Conservation (phyloP, 2,329 filamentous ascomycete species). For the Amesomyces nigricolor region DNA sequence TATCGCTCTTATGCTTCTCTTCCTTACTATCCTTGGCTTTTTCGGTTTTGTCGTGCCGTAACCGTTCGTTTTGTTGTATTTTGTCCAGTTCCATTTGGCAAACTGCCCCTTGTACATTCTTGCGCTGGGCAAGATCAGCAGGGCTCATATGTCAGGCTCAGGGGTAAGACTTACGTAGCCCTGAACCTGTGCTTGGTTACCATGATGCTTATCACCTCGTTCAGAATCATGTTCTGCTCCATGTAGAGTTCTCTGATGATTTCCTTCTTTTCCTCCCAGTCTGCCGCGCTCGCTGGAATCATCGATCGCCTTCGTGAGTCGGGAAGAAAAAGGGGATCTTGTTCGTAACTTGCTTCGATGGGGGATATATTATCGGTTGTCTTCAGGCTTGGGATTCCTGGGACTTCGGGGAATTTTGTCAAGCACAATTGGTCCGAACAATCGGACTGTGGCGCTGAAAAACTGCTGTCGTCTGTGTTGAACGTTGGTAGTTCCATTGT, state of each 20-base stretch:
- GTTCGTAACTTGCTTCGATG: too few species aligned
- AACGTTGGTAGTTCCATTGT: neutral
- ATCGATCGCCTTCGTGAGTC: constrained; percentile 10
- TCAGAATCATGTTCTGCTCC: constrained; percentile 24
- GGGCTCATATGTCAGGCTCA: neutral
- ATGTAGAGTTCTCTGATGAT: constrained; percentile 25
- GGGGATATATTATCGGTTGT: neutral
- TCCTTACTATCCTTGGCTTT: constrained; percentile 1
- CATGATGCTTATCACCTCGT: constrained; percentile 27
- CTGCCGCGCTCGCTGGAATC: constrained; percentile 19
- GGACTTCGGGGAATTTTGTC: too few species aligned
- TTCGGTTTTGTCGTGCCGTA: constrained; percentile 6
- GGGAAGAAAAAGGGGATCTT: neutral
- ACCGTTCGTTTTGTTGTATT: constrained; percentile 26
- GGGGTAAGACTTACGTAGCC: constrained; percentile 20
- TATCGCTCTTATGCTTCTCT: neutral
- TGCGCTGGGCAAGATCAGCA: constrained; percentile 12
- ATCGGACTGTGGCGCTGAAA: neutral
- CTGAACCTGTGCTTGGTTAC: constrained; percentile 23
- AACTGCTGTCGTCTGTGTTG: neutral
- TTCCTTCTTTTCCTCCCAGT: constrained; percentile 25
- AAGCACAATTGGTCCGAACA: neutral
- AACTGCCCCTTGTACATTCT: constrained; percentile 30
- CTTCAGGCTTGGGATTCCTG: neutral
- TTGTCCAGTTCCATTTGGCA: constrained; percentile 27